A percentile compares a stretch with the other conserved stretches of the same genome.
These are phyloP conservation scores for Monosporascus sp. DNA, from an alignment of 2,329 filamentous ascomycete genomes.

Conservation along the genomic window DNA sequence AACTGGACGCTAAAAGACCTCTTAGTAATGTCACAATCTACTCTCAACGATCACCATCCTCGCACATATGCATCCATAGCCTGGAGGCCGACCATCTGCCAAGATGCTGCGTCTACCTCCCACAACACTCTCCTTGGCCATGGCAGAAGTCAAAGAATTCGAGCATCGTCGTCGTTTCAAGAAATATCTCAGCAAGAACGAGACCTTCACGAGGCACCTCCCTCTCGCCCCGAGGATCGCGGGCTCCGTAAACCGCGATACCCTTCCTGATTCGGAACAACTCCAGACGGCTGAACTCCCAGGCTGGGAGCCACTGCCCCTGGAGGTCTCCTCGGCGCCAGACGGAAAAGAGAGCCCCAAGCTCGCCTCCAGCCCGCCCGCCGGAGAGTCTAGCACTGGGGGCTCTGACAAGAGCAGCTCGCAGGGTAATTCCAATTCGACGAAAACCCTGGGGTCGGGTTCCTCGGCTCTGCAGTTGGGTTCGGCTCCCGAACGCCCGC, in stretches of 20 bases:
- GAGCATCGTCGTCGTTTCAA: slow-evolving; percentile 28
- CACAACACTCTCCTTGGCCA: slow-evolving; percentile 33
- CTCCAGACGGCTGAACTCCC: too few relatives aligned
- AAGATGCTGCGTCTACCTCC: slow-evolving; percentile 37
- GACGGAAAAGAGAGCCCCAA: neutral
- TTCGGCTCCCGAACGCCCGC: slow-evolving; percentile 8
- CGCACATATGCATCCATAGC: too few relatives aligned
- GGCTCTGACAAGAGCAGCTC: neutral
- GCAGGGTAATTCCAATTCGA: neutral
- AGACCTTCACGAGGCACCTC: slow-evolving; percentile 11
- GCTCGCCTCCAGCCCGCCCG: too few relatives aligned
- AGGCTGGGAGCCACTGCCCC: neutral
- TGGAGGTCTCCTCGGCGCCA: neutral
- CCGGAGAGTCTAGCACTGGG: too few relatives aligned
- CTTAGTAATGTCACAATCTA: too few relatives aligned
- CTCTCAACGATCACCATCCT: neutral
- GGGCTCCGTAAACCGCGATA: neutral
- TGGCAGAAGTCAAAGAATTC: slow-evolving; percentile 35
- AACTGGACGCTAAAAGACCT: too few relatives aligned
- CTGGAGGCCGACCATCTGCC: neutral
- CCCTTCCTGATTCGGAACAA: slow-evolving; percentile 1
- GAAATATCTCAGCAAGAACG: slow-evolving; percentile 25
- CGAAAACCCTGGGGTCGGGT: slow-evolving; percentile 9
- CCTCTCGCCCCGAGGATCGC: slow-evolving; percentile 10
- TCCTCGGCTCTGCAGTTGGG: slow-evolving; percentile 8